phyloP scores from a whole-genome alignment of 805 yeast genomes.

The Kodamaea sagamina region DNA sequence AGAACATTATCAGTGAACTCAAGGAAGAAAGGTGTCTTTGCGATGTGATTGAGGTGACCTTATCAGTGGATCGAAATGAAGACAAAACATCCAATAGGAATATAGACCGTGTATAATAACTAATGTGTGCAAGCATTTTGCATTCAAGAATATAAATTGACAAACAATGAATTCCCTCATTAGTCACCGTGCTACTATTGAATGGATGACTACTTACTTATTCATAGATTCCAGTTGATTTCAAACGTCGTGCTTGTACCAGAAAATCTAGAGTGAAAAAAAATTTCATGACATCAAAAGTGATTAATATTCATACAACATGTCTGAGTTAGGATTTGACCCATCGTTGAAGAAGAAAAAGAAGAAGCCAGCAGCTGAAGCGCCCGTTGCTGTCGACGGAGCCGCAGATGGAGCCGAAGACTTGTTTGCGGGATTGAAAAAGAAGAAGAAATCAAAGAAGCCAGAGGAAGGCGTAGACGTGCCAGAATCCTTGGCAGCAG shows the following conservation, averaged over 20 bases:
- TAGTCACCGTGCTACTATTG: no score
- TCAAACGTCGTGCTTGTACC: constrained; percentile 2
- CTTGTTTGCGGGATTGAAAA: constrained; percentile 69
- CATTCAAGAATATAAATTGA: not conserved
- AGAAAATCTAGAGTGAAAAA: constrained; percentile 4
- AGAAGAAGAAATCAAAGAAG: constrained; percentile 74
- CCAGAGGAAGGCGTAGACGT: constrained; percentile 26
- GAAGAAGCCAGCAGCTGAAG: constrained; percentile 57
- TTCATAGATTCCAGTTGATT: not conserved
- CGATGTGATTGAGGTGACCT: no score
- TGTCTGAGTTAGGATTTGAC: constrained; percentile 67
- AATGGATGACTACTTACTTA: no score
- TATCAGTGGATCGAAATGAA: no score
- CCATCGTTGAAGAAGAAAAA: constrained; percentile 77
- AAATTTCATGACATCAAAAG: constrained; percentile 6
- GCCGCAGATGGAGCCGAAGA: constrained; percentile 50
- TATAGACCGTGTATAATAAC: no score
- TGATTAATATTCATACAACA: constrained; percentile 18
- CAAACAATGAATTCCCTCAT: no score
- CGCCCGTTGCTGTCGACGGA: constrained; percentile 32
- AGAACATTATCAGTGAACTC: no score
- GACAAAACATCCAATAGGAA: no score
- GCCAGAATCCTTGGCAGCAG: constrained; percentile 24
- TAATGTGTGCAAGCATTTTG: no score
- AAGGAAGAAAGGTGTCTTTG: no score